phyloP scores from a whole-genome alignment of 1,284 basidiomycete genomes.

The Hymenochaete sp. region DNA sequence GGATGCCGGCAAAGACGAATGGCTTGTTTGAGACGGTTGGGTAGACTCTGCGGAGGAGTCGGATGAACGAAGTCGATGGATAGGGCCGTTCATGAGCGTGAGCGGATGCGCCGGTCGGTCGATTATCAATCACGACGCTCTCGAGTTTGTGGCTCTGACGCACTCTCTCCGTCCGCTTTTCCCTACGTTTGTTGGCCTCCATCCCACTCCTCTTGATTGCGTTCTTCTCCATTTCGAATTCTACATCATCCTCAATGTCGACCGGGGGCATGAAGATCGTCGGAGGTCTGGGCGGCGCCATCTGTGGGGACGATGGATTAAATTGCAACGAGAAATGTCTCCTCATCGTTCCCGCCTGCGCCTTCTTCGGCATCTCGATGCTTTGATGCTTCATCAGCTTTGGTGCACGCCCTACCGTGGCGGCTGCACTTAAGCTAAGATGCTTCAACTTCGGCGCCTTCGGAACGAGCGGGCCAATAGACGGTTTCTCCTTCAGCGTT shows the following conservation, averaged over 20 bases:
- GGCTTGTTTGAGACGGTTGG: constrained; percentile 72
- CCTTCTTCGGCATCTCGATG: constrained; percentile 2
- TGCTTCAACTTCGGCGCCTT: constrained; percentile 15
- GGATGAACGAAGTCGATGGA: constrained; percentile 32
- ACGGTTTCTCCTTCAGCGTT: constrained; percentile 11
- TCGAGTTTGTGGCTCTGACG: constrained; percentile 27
- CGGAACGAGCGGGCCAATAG: background rate
- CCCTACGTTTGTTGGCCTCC: constrained; percentile 26
- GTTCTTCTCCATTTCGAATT: constrained; percentile 36
- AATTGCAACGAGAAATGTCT: constrained; percentile 50
- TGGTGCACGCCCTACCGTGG: background rate
- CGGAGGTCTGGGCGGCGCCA: background rate
- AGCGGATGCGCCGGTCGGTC: constrained; percentile 14
- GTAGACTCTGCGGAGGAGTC: constrained; percentile 52
- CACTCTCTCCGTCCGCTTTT: constrained; percentile 17
- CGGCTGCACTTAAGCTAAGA: constrained; percentile 20
- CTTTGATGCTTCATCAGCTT: constrained; percentile 20
- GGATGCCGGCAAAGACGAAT: constrained; percentile 59
- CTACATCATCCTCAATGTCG: constrained; percentile 19
- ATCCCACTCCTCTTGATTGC: constrained; percentile 33
- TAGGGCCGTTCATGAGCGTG: background rate
- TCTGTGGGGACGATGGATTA: constrained; percentile 38
- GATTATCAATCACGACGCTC: constrained; percentile 23
- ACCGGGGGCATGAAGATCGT: background rate
- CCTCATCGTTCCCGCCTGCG: constrained; percentile 21